Base-by-base conservation (phyloP, 139 green algal genomes). In the Nannochloris sp. region DNA sequence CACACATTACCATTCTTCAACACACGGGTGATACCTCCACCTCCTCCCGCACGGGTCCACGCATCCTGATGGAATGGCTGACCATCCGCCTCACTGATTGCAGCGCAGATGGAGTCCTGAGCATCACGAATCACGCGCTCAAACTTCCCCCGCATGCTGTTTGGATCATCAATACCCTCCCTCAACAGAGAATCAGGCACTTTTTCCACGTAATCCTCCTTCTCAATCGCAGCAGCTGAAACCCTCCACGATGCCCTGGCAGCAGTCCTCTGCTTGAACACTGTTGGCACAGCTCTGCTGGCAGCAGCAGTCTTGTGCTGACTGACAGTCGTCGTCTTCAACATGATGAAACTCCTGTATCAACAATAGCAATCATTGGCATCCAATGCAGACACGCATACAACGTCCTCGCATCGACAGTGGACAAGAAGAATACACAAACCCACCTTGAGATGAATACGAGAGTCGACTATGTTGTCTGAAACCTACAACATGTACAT, bases 21-120 rank as follows among this genome's bases (percentile, higher is more conserved):
- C n/a, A 99, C 93, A 26, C 93, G 83, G 33, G 79, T 91, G 81
- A 98, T 95, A 66, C 94, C 94, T 37, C 94, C 94, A 20, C 94
- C 94, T 30, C 94, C 94, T 31, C 71, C 85, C 11, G 86, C 68
- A 44, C 93, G 80, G 5, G 74, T 83, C 92, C 92, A 99, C 13
- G 92, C 82, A 59, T 99, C 94, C 71, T 98, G 71, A 37, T 80
- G 82, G 74, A 99, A 99, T 61, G 75, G 79, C 60, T 59, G 59
- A 75, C 91, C 91, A 56, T 99, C 94, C n/a, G 93, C 63, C 28
- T 91, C 88, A 62, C 84, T 72, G 28, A 99, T 87, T 10, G 91
- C 89, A 2, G 74, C 66, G 63, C 81, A 92, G 65, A 99, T 96
- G 5, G 77, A 70, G 75, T 97, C 81, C 81, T 99, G 94, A 4